These are phyloP conservation scores for Leonotis leonurus DNA, from an alignment of 257 asterid genomes.

Conservation along the genomic window DNA sequence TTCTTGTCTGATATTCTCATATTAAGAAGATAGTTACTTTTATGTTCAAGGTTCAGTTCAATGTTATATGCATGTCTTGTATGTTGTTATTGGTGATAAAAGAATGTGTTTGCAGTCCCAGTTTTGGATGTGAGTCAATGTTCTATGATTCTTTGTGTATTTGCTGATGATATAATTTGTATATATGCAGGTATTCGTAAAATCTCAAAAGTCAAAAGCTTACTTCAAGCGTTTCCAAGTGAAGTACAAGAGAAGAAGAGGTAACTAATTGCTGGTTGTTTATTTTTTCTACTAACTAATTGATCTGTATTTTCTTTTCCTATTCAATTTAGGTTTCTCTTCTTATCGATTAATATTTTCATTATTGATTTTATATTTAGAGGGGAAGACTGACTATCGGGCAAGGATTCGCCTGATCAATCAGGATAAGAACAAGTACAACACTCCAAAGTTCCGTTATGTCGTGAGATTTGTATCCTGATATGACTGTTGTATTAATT, in stretches of 20 bases:
- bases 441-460: conserved; percentile 69
- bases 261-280: conserved; percentile 14
- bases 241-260: conserved; percentile 68
- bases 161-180: not conserved
- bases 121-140: not conserved
- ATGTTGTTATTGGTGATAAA: too few species aligned
- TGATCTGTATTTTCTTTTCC: not conserved
- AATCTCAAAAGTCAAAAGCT: conserved; percentile 51
- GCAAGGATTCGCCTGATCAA: conserved; percentile 79
- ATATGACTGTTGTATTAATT: too few species aligned
- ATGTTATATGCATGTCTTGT: too few species aligned
- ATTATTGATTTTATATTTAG: conserved; percentile 19
- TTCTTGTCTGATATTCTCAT: too few species aligned
- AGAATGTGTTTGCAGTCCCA: not conserved
- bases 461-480: conserved; percentile 79
- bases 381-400: conserved; percentile 83
- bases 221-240: conserved; percentile 72
- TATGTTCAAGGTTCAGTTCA: too few species aligned
- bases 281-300: not conserved
- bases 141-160: not conserved
- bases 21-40: too few species aligned
- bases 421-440: conserved; percentile 83
- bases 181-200: conserved; percentile 40
- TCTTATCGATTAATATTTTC: not conserved
- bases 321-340: not conserved